phyloP scores from a whole-genome alignment of 345 rosid species.

The Excoecaria cochinchinensis region DNA sequence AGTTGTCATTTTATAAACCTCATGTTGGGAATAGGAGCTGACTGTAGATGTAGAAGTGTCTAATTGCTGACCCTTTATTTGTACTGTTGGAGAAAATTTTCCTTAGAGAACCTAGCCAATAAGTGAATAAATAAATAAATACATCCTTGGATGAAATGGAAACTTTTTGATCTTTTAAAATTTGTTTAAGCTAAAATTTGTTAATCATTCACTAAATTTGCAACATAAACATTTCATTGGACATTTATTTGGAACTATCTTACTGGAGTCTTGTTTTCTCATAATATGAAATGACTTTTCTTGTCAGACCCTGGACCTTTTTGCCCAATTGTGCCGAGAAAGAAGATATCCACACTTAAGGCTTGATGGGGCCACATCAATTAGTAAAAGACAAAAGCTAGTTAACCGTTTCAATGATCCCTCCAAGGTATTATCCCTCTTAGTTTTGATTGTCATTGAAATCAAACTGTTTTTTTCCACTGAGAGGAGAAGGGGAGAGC shows the following conservation, averaged over 20 bases:
- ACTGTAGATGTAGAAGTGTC: not conserved
- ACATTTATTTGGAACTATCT: not conserved
- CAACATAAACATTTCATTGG: constrained; percentile 1
- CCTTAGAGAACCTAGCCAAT: not conserved
- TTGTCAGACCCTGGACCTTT: constrained; percentile 90
- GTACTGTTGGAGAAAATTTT: not conserved
- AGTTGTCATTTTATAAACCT: constrained; percentile 4
- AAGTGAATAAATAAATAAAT: no score
- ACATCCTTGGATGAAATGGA: not conserved
- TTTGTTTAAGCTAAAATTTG: not conserved
- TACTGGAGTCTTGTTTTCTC: constrained; percentile 8
- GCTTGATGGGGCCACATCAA: constrained; percentile 93
- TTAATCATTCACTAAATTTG: constrained; percentile 1
- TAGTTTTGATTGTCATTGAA: not conserved
- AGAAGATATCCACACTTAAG: constrained; percentile 90
- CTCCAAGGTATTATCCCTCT: constrained; percentile 52
- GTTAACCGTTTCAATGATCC: constrained; percentile 85
- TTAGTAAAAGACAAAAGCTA: constrained; percentile 92
- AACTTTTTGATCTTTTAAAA: constrained; percentile 11
- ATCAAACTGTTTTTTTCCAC: not conserved
- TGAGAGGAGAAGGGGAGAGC: not conserved
- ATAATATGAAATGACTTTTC: not conserved
- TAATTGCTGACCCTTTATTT: not conserved
- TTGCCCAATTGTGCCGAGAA: constrained; percentile 95
- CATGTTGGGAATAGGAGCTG: not conserved